Conservation (phyloP, 2,329 filamentous ascomycete genomes). For the Monosporascus sp. region DNA sequence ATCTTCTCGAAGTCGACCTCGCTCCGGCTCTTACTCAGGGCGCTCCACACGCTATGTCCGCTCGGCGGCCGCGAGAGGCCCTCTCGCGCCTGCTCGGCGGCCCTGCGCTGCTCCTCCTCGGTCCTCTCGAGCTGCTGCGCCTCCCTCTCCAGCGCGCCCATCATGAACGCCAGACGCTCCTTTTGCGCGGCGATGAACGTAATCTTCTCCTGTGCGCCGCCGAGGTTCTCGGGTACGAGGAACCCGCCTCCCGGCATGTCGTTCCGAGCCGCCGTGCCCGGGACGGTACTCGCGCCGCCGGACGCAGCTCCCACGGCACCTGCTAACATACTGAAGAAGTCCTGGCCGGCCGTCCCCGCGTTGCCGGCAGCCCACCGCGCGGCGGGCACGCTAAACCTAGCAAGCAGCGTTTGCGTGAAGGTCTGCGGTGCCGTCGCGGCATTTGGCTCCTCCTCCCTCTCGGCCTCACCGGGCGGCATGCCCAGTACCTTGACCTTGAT, state of each 20-base stretch:
- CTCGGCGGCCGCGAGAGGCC: constrained; percentile 36
- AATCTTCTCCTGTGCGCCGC: constrained; percentile 59
- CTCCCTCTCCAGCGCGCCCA: constrained; percentile 75
- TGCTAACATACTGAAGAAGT: constrained; percentile 74
- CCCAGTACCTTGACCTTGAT: constrained; percentile 76
- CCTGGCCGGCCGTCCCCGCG: constrained; percentile 43
- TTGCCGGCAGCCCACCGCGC: constrained; percentile 49
- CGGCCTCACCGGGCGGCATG: constrained; percentile 51
- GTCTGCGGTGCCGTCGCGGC: constrained; percentile 41
- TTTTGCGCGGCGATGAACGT: constrained; percentile 74
- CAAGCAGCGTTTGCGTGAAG: constrained; percentile 79
- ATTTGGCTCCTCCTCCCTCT: constrained; percentile 30
- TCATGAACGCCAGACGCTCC: constrained; percentile 67
- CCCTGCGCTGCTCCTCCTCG: constrained; percentile 23
- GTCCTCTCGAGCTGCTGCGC: constrained; percentile 52
- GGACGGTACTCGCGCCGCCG: constrained; percentile 23
- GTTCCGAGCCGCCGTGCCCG: constrained; percentile 28
- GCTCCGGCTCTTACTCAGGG: constrained; percentile 73
- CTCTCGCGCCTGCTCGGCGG: constrained; percentile 10
- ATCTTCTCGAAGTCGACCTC: constrained; percentile 89
- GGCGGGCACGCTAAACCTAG: constrained; percentile 77
- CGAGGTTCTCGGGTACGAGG: constrained; percentile 66
- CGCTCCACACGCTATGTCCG: constrained; percentile 45
- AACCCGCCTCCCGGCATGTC: constrained; percentile 31
- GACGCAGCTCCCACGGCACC: constrained; percentile 64